Base-by-base conservation (phyloP, 2,329 filamentous ascomycete genomes). In the Stagonosporopsis chrysanthemi region DNA sequence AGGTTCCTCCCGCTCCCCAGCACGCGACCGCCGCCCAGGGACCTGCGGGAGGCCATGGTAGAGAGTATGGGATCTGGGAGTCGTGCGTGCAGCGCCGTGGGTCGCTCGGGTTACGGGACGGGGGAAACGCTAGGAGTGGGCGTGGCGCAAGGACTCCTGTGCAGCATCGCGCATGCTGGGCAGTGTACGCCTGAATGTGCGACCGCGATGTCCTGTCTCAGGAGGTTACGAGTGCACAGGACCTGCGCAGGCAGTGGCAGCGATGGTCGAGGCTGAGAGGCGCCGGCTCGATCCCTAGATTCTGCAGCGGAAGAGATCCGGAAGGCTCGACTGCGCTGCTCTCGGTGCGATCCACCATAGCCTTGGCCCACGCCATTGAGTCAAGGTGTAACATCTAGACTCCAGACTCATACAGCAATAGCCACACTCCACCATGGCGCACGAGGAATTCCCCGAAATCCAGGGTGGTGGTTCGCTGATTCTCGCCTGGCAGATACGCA, bases 401-500 rank as follows among this genome's bases (percentile, higher is more conserved):
- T 60, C 66, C 35, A 23, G 3, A 39, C 36, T 56, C 56, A 56
- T 47, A 56, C 52, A 42, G 58, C 63, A 56, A 62, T 56, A 60
- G 60, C 58, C 52, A 52, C 56, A 9, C n/a, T 49, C 50, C 60
- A 74, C 65, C 52, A 84, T 84, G 82, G 75, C 81, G 49, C 71
- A 75, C 12, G 74, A 84, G 47, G 54, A 56, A 15, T 97, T 90
- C 72, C 92, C 93, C 55, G 83, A 89, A 62, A 86, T 98, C 26
- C 88, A 97, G 78, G 91, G 92, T 54, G 94, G 94, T 48, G 95
- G 93, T 57, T 98, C 94, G 60, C 81, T 99, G 64, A 95, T 99
- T 62, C 82, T 99, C 49, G 95, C 95, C 73, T 99, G 94, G 93
- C 95, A 98, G 80, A 88, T 97, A 70, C 90, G 88, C 73, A 88